Evolutionary conservation across 306 rosid genomes (phyloP).

Genomic region (Mimosa bimucronata): DNA sequence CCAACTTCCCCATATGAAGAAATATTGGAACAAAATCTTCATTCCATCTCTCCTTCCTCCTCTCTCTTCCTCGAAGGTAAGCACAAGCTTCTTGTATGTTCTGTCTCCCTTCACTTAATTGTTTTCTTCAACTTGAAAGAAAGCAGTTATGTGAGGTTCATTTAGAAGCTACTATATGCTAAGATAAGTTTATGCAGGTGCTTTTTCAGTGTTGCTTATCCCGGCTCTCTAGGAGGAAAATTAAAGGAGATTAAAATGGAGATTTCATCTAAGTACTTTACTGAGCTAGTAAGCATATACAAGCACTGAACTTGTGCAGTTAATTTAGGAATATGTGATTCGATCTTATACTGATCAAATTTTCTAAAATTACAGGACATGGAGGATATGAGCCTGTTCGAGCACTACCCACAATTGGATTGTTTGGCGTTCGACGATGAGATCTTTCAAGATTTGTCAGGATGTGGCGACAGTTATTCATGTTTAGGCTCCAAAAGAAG

Average conservation of each 20-base stretch:
- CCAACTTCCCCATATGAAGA: background rate
- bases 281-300: constrained; percentile 48
- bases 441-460: constrained; percentile 26
- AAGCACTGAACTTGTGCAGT: background rate
- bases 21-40: background rate
- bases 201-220: background rate
- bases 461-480: constrained; percentile 36
- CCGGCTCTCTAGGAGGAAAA: background rate
- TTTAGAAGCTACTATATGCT: background rate
- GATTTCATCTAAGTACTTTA: constrained; percentile 39
- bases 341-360: background rate
- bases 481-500: constrained; percentile 28
- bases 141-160: too few species aligned
- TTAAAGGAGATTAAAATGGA: constrained; percentile 3
- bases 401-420: constrained; percentile 42
- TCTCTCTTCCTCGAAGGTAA: constrained; percentile 30
- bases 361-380: constrained; percentile 29
- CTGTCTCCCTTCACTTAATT: background rate
- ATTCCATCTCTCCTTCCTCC: background rate
- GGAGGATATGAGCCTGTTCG: constrained; percentile 34
- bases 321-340: background rate
- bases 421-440: constrained; percentile 32
- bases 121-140: background rate
- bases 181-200: background rate
- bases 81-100: background rate